phyloP scores from a whole-genome alignment of 2,329 filamentous ascomycete species.

The Paraphaeosphaeria sporulosa region DNA sequence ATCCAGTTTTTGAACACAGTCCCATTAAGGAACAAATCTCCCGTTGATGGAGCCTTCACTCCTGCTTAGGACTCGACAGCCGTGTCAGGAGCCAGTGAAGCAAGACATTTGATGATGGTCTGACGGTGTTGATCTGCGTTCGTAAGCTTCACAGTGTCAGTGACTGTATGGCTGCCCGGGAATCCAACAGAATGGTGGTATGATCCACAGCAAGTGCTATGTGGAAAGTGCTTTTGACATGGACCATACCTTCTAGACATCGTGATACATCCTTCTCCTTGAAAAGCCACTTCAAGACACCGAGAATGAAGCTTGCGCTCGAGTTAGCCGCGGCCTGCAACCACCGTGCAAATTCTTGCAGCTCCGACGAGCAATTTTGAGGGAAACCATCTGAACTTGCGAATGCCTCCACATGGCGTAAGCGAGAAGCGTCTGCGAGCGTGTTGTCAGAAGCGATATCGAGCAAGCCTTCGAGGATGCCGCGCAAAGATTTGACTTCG shows the following conservation, averaged over 20 bases:
- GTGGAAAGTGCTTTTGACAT: too few relatives aligned
- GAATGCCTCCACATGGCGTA: not conserved
- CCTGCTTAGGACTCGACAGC: not conserved
- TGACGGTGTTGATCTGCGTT: slow-evolving; percentile 4
- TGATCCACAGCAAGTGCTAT: too few relatives aligned
- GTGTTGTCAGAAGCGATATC: not conserved
- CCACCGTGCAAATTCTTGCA: slow-evolving; percentile 8
- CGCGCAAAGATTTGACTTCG: not conserved
- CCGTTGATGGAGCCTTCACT: not conserved
- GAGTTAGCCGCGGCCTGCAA: not conserved
- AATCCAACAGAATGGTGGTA: too few relatives aligned
- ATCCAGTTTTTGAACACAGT: slow-evolving; percentile 11
- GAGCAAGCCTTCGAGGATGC: not conserved
- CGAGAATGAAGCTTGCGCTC: too few relatives aligned
- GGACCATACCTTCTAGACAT: too few relatives aligned
- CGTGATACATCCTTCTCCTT: too few relatives aligned
- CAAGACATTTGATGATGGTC: slow-evolving; percentile 14
- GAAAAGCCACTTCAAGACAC: too few relatives aligned
- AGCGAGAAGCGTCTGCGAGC: not conserved
- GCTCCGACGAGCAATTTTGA: not conserved
- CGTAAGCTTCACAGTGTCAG: not conserved
- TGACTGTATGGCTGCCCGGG: not conserved
- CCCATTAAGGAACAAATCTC: slow-evolving; percentile 16
- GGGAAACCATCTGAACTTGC: not conserved
- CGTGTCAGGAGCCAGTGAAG: not conserved